Evolutionary conservation across 2,329 filamentous ascomycete genomes (phyloP).

Genomic region (Trichophyton rubrum): DNA sequence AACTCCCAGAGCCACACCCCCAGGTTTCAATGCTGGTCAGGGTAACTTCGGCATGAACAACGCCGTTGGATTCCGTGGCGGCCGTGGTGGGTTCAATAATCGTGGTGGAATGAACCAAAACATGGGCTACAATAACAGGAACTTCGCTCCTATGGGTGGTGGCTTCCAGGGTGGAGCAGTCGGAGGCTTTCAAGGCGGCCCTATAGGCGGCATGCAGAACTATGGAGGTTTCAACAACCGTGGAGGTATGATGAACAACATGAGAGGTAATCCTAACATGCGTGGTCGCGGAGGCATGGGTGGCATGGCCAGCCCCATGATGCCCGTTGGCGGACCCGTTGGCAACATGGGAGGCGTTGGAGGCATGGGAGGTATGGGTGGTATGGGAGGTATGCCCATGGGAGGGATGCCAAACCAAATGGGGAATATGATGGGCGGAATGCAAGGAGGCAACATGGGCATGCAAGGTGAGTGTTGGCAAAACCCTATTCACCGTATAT

Average conservation of each 20-base stretch:
- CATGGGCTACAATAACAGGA: constrained; percentile 38
- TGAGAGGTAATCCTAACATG: constrained; percentile 27
- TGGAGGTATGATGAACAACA: constrained; percentile 40
- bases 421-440: constrained; percentile 45
- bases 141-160: constrained; percentile 34
- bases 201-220: constrained; percentile 41
- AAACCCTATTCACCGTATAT: not conserved
- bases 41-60: constrained; percentile 28
- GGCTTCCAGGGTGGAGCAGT: constrained; percentile 31
- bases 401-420: constrained; percentile 42
- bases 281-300: constrained; percentile 40
- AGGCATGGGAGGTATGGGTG: constrained; percentile 39
- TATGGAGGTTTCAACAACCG: constrained; percentile 38
- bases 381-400: constrained; percentile 43
- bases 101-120: constrained; percentile 35
- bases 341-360: constrained; percentile 20
- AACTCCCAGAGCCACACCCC: constrained; percentile 36
- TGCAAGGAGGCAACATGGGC: constrained; percentile 33
- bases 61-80: constrained; percentile 43
- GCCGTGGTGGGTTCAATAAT: constrained; percentile 41
- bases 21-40: constrained; percentile 35
- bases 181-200: constrained; percentile 33
- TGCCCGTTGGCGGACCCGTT: constrained; percentile 17
- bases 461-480: constrained; percentile 35
- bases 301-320: constrained; percentile 47